Conservation (phyloP, 2,329 filamentous ascomycete species). For the Conoideocrella luteorostrata region DNA sequence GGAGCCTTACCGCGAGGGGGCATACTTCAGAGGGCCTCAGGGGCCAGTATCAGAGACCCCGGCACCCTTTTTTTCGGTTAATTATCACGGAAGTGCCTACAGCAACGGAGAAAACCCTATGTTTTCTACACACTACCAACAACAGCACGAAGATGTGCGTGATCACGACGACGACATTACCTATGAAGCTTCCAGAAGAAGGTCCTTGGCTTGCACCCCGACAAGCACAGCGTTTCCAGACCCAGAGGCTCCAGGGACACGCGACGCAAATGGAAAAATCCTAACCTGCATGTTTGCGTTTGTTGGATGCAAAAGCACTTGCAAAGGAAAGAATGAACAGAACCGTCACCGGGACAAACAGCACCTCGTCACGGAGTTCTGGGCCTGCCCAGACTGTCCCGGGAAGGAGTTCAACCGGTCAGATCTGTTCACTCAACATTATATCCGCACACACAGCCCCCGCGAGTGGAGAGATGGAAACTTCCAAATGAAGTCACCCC, state of each 20-base stretch:
- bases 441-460: constrained; percentile 82
- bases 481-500: constrained; percentile 27
- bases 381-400: constrained; percentile 63
- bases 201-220: constrained; percentile 5
- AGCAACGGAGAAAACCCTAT: too few relatives aligned
- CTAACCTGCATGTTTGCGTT: constrained; percentile 74
- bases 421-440: constrained; percentile 84
- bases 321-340: constrained; percentile 88
- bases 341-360: constrained; percentile 80
- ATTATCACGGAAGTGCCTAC: too few relatives aligned
- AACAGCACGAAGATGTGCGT: too few relatives aligned
- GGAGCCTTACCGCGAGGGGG: too few relatives aligned
- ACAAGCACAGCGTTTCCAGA: constrained; percentile 26
- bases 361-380: constrained; percentile 69
- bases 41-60: too few relatives aligned
- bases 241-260: background rate
- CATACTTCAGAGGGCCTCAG: too few relatives aligned
- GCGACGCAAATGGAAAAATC: background rate
- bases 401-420: constrained; percentile 75
- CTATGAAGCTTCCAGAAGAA: background rate
- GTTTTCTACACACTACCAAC: too few relatives aligned
- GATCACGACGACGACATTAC: too few relatives aligned
- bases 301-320: constrained; percentile 68
- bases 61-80: too few relatives aligned
- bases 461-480: constrained; percentile 24